Evolutionary conservation across 2,329 filamentous ascomycete species (phyloP).

Genomic region (Pyricularia sp.): DNA sequence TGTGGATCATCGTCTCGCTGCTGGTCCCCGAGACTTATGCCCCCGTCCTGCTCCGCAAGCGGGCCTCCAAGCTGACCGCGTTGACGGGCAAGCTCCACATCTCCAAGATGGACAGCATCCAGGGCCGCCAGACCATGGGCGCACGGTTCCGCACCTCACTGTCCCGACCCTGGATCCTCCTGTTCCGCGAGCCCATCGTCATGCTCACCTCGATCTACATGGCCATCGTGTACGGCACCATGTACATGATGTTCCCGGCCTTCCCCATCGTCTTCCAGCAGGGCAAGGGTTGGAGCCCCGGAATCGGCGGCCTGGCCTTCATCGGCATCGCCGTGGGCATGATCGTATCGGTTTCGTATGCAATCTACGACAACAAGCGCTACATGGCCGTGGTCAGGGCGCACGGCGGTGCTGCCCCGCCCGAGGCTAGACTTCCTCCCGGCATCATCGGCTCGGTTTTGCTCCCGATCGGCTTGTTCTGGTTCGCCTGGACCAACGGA

Average conservation of each 20-base stretch:
- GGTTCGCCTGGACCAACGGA: conserved; percentile 59
- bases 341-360: conserved; percentile 45
- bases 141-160: conserved; percentile 49
- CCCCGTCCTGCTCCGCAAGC: conserved; percentile 44
- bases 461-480: conserved; percentile 56
- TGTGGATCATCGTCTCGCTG: conserved; percentile 44
- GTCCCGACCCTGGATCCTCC: conserved; percentile 56
- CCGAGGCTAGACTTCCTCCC: conserved; percentile 56
- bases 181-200: conserved; percentile 65
- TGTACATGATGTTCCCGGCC: conserved; percentile 52
- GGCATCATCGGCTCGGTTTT: conserved; percentile 52
- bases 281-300: conserved; percentile 66
- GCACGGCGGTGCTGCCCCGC: conserved; percentile 44
- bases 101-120: conserved; percentile 36
- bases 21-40: conserved; percentile 53
- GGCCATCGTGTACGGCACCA: conserved; percentile 47
- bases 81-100: conserved; percentile 46
- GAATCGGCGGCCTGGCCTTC: conserved; percentile 69
- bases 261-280: conserved; percentile 64
- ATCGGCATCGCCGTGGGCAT: conserved; percentile 62
- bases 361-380: conserved; percentile 43
- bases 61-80: conserved; percentile 40
- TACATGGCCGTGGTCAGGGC: conserved; percentile 35
- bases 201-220: conserved; percentile 56
- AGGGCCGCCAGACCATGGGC: conserved; percentile 24